A percentile compares a stretch with the other conserved stretches of the same genome.
Evolutionary conservation across 495 filamentous ascomycete species (phyloP).

Genomic region (Annulohypoxylon moriforme): DNA sequence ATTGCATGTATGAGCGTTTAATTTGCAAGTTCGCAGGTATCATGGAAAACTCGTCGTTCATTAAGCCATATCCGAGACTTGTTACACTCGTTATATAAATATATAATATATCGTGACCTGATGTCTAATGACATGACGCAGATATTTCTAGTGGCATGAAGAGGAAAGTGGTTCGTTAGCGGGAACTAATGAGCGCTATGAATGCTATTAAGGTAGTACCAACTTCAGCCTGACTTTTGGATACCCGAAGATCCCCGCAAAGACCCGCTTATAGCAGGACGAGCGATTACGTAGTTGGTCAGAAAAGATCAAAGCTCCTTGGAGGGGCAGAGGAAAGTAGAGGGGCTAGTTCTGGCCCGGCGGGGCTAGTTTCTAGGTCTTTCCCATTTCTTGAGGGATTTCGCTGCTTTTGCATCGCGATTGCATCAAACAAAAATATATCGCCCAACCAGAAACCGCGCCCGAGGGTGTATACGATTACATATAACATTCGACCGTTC

Average conservation of each 20-base stretch:
- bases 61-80: not conserved
- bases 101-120: not conserved
- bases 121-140: slow-evolving; percentile 1
- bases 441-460: slow-evolving; percentile 25
- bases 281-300: slow-evolving; percentile 40
- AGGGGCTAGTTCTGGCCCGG: slow-evolving; percentile 18
- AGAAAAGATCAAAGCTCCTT: slow-evolving; percentile 32
- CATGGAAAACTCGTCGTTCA: not conserved
- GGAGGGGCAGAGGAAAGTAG: slow-evolving; percentile 15
- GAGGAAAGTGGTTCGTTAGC: slow-evolving; percentile 13
- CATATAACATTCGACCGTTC: slow-evolving; percentile 3
- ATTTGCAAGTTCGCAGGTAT: not conserved
- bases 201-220: slow-evolving; percentile 7
- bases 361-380: slow-evolving; percentile 15
- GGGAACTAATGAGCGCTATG: slow-evolving; percentile 1
- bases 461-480: not conserved
- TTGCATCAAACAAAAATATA: slow-evolving; percentile 31
- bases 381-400: slow-evolving; percentile 35
- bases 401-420: slow-evolving; percentile 39
- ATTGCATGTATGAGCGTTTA: not conserved
- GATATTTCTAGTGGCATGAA: not conserved
- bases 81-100: no score
- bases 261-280: slow-evolving; percentile 22
- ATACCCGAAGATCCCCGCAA: slow-evolving; percentile 38
- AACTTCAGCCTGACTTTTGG: slow-evolving; percentile 33